Conservation (phyloP, 2,329 filamentous ascomycete species). For the Bipolaris cookei region DNA sequence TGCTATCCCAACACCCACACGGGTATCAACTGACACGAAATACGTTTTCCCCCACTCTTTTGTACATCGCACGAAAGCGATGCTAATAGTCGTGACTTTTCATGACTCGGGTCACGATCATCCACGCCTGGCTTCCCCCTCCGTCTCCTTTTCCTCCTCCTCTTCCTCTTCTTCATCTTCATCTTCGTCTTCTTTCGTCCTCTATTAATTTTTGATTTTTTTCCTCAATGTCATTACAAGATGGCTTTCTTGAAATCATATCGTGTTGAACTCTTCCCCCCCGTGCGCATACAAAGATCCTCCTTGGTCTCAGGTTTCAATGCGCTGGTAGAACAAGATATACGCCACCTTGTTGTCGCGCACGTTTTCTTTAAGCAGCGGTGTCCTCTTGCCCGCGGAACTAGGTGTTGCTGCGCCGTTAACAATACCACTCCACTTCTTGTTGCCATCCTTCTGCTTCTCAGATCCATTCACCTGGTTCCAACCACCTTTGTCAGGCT, state of each 20-base stretch:
- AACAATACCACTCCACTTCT: constrained; percentile 68
- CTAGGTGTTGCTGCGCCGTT: constrained; percentile 68
- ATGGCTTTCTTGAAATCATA: constrained; percentile 7
- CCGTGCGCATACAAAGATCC: not conserved
- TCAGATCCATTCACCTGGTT: constrained; percentile 77
- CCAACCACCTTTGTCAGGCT: constrained; percentile 74
- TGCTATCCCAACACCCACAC: constrained; percentile 22
- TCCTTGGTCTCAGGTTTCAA: constrained; percentile 50
- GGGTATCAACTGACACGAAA: constrained; percentile 24
- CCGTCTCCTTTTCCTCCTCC: not conserved
- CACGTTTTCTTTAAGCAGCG: constrained; percentile 61
- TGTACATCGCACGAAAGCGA: constrained; percentile 6
- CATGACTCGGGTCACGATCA: constrained; percentile 15
- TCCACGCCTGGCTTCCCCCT: not conserved
- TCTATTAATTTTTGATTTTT: constrained; percentile 13
- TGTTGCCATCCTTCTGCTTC: constrained; percentile 62
- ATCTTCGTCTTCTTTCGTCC: not conserved
- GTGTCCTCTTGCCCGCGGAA: constrained; percentile 58
- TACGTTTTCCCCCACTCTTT: constrained; percentile 4
- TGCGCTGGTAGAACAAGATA: constrained; percentile 89
- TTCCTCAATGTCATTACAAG: constrained; percentile 12
- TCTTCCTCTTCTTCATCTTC: not conserved
- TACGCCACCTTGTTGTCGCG: constrained; percentile 98
- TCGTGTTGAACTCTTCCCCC: constrained; percentile 4
- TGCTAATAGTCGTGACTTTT: constrained; percentile 13